Evolutionary conservation across 768 basidiomycete genomes (phyloP), one percentile per base, ranked within the genome.

Genomic region (Mycena metata): DNA sequence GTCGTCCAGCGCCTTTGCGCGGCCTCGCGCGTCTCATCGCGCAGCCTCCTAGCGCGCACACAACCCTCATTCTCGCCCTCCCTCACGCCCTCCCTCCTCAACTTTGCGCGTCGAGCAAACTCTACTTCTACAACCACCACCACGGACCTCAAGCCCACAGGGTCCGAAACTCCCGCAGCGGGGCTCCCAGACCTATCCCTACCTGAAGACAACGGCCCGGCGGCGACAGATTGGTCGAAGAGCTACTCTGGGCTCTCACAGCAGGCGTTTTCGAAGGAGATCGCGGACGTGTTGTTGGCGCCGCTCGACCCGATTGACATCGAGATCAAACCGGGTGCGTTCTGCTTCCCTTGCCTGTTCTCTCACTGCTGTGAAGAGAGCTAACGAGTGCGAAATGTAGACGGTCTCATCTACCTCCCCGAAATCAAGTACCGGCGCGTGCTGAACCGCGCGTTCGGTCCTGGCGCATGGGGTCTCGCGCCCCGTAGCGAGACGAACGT

Each of bases 381-480:
- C 19, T 9, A 16, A 16, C 24, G 10, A 1, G 62, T 15, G 23
- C 30, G 4, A 6, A 30, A 30, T 30, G 30, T 24, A 64, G 97
- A 98, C 72, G 97, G 97, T 6, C 84, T 99, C 46, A 81, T 98
- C 13, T 99, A 98, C 80, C 89, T 99, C 9, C 97, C 97, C 21
- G 97, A 98, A 80, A 99, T 98, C 75, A 97, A 98, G 77, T 99
- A 98, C 75, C 88, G 97, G 19, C 88, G 97, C 24, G 90, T 95
- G 39, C 80, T 98, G 52, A 98, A 98, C 83, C 90, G 86, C 72
- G 96, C 97, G 0, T 98, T 99, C 74, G 96, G 97, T 13, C 97
- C 97, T 21, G 97, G 97, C 9, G 96, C 91, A 7, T 98, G 97
- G 97, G 97, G 97, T 13, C 87, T 98, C 50, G 97, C 96, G 15